Evolutionary conservation across 2,329 filamentous ascomycete genomes (phyloP), one percentile per base, ranked within the genome.

Genomic region (Pyrenochaeta sp.): DNA sequence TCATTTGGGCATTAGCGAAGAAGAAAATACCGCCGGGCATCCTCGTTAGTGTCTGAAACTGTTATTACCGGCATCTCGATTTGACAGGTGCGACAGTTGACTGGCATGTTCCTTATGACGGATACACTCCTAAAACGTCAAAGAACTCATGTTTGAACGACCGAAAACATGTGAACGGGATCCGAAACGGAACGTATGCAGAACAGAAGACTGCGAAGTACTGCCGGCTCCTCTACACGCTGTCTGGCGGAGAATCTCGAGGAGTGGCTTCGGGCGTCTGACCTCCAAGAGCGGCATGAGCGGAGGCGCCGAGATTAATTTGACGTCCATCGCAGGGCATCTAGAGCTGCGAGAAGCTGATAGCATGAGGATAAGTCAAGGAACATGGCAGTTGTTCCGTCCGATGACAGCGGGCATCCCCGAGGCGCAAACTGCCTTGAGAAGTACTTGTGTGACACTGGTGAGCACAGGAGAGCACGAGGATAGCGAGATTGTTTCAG

Each of bases 171-270:
- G 25, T 30, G 25, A 51, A 25, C 39, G 24, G 25, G 8, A 19
- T 22, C 30, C 28, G 22, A 30, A 24, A 37, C 27, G 22, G 28
- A 24, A 40, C 49, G 24, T 32, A 39, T 36, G 53, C 28, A 44
- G 22, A 48, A 24, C 39, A 34, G 36, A 34, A 48, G 25, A 6
- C 27, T 34, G 22, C 13, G 12, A 10, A 39, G 36, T 43, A 7
- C 27, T 22, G 15, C 4, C 19, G 28, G 42, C 12, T 13, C 9
- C 19, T 4, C 39, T 46, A 22, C 12, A 27, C 25, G 48, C 44
- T 39, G 36, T 39, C 54, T 54, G 54, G 47, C 58, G 58, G 58
- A 54, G 43, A 54, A 61, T 57, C 48, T 61, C 28, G 24, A 43
- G n/a, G 25, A 22, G 42, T 36, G 46, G 47, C 53, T 40, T 54